Conservation (phyloP, 768 basidiomycete species). For the Trametes gibbosa region DNA sequence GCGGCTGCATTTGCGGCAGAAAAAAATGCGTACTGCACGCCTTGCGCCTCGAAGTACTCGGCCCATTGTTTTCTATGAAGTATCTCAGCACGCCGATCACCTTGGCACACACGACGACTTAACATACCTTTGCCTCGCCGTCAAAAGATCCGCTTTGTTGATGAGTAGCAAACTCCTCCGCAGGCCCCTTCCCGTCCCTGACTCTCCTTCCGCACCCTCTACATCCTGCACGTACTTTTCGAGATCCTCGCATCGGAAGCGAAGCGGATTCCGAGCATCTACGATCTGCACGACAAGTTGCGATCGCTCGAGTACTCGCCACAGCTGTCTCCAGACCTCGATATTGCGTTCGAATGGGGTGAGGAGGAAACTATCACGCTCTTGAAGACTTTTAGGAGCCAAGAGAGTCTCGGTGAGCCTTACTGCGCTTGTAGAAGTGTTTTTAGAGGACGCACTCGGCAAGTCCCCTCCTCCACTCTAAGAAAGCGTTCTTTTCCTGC, state of each 20-base stretch:
- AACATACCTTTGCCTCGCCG: slow-evolving; percentile 75
- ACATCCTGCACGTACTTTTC: slow-evolving; percentile 84
- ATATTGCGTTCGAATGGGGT: slow-evolving; percentile 97
- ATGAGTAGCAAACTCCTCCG: slow-evolving; percentile 80
- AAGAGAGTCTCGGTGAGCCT: background rate
- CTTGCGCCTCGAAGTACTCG: slow-evolving; percentile 78
- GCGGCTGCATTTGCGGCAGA: slow-evolving; percentile 88
- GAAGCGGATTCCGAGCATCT: slow-evolving; percentile 91
- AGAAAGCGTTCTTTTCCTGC: slow-evolving; percentile 85
- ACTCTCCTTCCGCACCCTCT: slow-evolving; percentile 78
- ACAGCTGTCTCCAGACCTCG: slow-evolving; percentile 98
- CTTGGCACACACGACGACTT: background rate
- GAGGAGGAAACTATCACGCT: slow-evolving; percentile 81
- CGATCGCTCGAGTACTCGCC: slow-evolving; percentile 94
- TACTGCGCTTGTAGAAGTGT: background rate
- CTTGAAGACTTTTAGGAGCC: slow-evolving; percentile 63
- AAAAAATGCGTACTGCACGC: slow-evolving; percentile 85
- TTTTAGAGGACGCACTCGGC: slow-evolving; percentile 70
- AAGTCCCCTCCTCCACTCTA: slow-evolving; percentile 90
- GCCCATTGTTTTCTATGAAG: slow-evolving; percentile 76
- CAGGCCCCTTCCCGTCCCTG: slow-evolving; percentile 69
- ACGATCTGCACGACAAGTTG: slow-evolving; percentile 95
- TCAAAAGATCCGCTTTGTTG: slow-evolving; percentile 95
- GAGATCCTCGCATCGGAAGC: slow-evolving; percentile 90
- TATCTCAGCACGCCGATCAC: background rate